Conservation (phyloP, 805 yeast genomes). For the Grigorovia transvaalensis region DNA sequence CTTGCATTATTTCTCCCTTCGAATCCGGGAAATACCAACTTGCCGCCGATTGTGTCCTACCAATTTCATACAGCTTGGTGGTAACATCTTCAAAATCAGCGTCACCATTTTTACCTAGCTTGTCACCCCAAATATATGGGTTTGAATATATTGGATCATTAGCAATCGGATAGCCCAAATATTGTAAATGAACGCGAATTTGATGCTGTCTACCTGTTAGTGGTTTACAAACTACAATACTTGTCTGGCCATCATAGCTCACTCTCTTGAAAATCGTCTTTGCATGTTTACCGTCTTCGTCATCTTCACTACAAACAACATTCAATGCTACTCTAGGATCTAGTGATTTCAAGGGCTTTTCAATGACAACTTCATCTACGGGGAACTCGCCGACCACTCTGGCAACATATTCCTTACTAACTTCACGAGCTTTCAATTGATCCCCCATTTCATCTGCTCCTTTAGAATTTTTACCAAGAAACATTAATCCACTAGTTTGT, state of each 20-base stretch:
- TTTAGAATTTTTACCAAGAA: constrained; percentile 68
- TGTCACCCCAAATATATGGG: constrained; percentile 68
- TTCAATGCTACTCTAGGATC: constrained; percentile 68
- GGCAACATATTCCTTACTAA: constrained; percentile 78
- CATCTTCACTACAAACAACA: constrained; percentile 31
- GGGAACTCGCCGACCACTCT: constrained; percentile 84
- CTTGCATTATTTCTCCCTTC: constrained; percentile 59
- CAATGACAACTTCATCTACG: constrained; percentile 40
- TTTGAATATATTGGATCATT: constrained; percentile 88
- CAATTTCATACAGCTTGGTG: constrained; percentile 46
- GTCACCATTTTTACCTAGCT: constrained; percentile 50
- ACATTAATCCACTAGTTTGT: constrained; percentile 85
- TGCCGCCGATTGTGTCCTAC: constrained; percentile 58
- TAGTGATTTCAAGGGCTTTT: constrained; percentile 55
- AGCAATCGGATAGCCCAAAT: constrained; percentile 75
- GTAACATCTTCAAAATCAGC: constrained; percentile 42
- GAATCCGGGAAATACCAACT: constrained; percentile 52
- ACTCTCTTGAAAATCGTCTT: constrained; percentile 57
- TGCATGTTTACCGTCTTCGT: constrained; percentile 48
- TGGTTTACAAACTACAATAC: constrained; percentile 75
- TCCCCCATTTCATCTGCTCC: constrained; percentile 69
- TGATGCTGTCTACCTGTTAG: constrained; percentile 92
- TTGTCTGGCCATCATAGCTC: constrained; percentile 49
- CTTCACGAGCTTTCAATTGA: constrained; percentile 63
- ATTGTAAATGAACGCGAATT: constrained; percentile 84